phyloP scores from a whole-genome alignment of 495 filamentous ascomycete genomes.

The Bombardia bombarda region DNA sequence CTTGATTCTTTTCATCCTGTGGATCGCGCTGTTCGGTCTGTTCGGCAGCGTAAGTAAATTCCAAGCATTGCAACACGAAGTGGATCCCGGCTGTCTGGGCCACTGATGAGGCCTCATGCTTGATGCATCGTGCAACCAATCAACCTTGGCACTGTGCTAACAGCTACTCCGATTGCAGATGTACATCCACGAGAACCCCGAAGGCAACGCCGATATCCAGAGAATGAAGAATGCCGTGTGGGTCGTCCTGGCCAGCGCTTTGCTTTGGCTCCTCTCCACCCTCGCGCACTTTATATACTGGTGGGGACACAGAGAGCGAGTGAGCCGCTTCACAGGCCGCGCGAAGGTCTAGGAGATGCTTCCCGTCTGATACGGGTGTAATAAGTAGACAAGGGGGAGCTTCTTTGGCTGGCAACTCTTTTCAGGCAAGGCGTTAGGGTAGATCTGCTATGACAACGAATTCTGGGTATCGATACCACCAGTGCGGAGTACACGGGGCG shows the following conservation, averaged over 20 bases:
- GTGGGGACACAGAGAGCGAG: constrained; percentile 31
- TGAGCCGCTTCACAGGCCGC: constrained; percentile 41
- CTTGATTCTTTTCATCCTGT: constrained; percentile 61
- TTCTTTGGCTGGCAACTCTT: too few species aligned
- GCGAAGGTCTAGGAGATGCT: constrained; percentile 31
- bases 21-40: constrained; percentile 71
- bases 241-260: constrained; percentile 65
- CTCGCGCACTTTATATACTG: constrained; percentile 35
- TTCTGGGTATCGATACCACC: too few species aligned
- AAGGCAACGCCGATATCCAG: constrained; percentile 49
- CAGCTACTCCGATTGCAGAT: constrained; percentile 26
- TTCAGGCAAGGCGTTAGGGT: too few species aligned
- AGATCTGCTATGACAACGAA: too few species aligned
- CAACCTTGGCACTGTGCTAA: background rate
- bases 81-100: too few species aligned
- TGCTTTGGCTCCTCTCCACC: constrained; percentile 61
- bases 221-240: constrained; percentile 85
- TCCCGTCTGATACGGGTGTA: background rate
- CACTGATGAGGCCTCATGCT: background rate
- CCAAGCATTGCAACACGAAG: too few species aligned
- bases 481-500: too few species aligned
- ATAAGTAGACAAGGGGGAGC: too few species aligned
- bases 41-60: constrained; percentile 54
- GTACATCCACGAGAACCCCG: constrained; percentile 61
- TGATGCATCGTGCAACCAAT: background rate